Conservation (phyloP, 805 yeast genomes). For the Metschnikowia santaceciliae region DNA sequence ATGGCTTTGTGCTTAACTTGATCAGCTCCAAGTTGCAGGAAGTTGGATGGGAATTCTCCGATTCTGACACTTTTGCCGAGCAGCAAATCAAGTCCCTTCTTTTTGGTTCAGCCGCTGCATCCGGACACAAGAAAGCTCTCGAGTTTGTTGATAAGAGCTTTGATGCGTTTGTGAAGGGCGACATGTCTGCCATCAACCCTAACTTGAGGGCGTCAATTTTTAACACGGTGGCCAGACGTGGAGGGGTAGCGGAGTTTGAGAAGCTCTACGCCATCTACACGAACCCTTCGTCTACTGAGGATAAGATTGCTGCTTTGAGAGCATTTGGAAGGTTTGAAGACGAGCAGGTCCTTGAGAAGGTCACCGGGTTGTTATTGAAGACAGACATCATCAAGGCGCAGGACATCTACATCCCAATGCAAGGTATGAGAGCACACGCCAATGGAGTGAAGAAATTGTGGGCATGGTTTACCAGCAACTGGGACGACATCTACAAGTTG, state of each 20-base stretch:
- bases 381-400: constrained; percentile 57
- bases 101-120: constrained; percentile 55
- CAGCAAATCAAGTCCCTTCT: constrained; percentile 66
- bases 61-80: constrained; percentile 51
- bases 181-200: constrained; percentile 66
- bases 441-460: constrained; percentile 68
- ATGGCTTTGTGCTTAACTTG: constrained; percentile 50
- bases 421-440: constrained; percentile 59
- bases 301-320: constrained; percentile 65
- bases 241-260: constrained; percentile 61
- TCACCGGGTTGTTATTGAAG: constrained; percentile 53
- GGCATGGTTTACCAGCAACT: constrained; percentile 68
- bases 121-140: constrained; percentile 45
- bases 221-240: constrained; percentile 59
- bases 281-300: constrained; percentile 59
- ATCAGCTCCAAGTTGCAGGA: constrained; percentile 49
- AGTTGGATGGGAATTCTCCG: constrained; percentile 63
- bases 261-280: constrained; percentile 56
- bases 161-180: constrained; percentile 54
- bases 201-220: constrained; percentile 67
- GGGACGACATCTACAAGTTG: constrained; percentile 62
- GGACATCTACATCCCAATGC: constrained; percentile 75
- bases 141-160: constrained; percentile 49
- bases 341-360: constrained; percentile 49
- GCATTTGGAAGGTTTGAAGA: constrained; percentile 63